A percentile compares a stretch with the other conserved stretches of the same genome.
These are phyloP conservation scores for Ceratonia siliqua DNA, from an alignment of 306 rosid genomes.

Conservation along the genomic window DNA sequence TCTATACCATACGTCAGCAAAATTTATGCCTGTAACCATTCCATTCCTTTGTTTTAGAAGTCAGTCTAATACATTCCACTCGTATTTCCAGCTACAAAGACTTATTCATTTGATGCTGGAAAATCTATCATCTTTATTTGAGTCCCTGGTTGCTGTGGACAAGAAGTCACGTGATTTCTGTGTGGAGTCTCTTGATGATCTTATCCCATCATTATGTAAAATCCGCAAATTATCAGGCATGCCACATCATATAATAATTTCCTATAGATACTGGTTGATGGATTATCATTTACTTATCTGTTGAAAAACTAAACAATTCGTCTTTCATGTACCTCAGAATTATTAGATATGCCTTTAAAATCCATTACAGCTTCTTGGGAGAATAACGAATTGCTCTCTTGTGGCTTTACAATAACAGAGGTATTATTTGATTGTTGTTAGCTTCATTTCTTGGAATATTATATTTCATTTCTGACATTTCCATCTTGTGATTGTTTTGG, in stretches of 20 bases:
- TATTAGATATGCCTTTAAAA: constrained; percentile 87
- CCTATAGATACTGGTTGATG: constrained; percentile 1
- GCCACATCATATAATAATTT: constrained; percentile 28
- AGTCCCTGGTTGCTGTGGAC: constrained; percentile 49
- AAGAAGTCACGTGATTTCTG: constrained; percentile 57
- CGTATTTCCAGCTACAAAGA: constrained; percentile 67
- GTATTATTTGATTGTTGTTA: constrained; percentile 46
- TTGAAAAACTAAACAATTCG: constrained; percentile 24
- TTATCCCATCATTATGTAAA: constrained; percentile 74
- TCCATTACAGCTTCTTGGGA: constrained; percentile 87
- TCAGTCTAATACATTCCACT: constrained; percentile 36
- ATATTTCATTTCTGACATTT: not conserved
- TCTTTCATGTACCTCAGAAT: constrained; percentile 49
- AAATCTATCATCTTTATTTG: constrained; percentile 62
- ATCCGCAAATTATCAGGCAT: constrained; percentile 87
- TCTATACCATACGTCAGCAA: not conserved
- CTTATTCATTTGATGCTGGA: constrained; percentile 78
- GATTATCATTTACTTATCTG: constrained; percentile 21
- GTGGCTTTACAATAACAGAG: constrained; percentile 72
- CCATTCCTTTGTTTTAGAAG: constrained; percentile 24
- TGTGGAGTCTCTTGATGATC: constrained; percentile 50
- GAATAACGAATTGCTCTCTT: constrained; percentile 55
- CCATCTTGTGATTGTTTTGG: not conserved
- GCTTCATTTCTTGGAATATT: not conserved
- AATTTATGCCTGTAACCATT: constrained; percentile 10